Base-by-base conservation (phyloP, 192 early-diverging fungal genomes). In the Polychytrium aggregatum region DNA sequence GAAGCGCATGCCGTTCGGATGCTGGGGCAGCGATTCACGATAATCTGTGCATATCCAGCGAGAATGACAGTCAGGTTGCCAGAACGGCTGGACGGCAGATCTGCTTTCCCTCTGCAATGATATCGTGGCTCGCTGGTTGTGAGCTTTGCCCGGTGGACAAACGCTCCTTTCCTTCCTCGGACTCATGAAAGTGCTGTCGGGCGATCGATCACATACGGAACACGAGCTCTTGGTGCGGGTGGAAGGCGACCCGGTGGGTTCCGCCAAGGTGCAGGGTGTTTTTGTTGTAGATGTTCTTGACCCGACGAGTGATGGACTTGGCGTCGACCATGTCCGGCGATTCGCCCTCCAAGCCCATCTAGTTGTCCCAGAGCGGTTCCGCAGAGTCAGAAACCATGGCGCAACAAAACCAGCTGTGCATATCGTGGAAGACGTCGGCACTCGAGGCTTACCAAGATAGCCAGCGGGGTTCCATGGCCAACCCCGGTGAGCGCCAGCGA, bases 1-100 rank as follows among this genome's bases (percentile, higher is more conserved):
- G 54, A 97, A 90, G 10, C 93, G 82, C 82, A 97, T 86, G 47
- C 93, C 93, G 62, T 97, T 97, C 6, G 90, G 89, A 59, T 97
- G 93, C 48, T 90, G 85, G 6, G 90, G 93, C 9, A 97, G 67
- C 5, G 82, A 78, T 53, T 90, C 81, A 50, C 77, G 79, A 33
- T 33, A 33, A 11, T 33, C 31, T 33, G 31, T 33, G 31, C n/a
- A n/a, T n/a, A n/a, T n/a, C n/a, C n/a, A n/a, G n/a, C n/a, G n/a
- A n/a, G n/a, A n/a, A n/a, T n/a, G n/a, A n/a, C n/a, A n/a, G n/a
- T n/a, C n/a, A n/a, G n/a, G n/a, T n/a, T n/a, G n/a, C n/a, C n/a
- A n/a, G n/a, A n/a, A n/a, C n/a, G n/a, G n/a, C n/a, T 33, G 31
- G 6, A 33, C 31, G 31, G 6, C 4, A 8, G 31, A 33, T 11